These are phyloP conservation scores for Botrytis byssoidea DNA, from an alignment of 2,329 filamentous ascomycete genomes.

Conservation along the genomic window DNA sequence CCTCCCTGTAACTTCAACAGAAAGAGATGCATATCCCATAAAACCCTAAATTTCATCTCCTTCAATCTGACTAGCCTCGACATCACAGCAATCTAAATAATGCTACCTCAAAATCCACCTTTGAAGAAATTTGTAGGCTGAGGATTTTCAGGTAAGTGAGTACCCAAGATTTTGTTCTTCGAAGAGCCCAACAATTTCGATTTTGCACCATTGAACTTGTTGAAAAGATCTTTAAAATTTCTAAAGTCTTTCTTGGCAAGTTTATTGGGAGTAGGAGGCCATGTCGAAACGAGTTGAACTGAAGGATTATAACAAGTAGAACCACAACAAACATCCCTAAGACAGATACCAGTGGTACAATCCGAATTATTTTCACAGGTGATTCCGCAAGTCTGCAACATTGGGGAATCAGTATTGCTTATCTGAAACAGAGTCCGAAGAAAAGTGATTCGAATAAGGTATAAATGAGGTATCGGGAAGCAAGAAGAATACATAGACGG, in stretches of 20 bases:
- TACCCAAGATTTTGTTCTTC: constrained; percentile 1
- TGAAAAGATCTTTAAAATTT: not conserved
- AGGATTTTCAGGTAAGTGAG: not conserved
- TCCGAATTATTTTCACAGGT: not conserved
- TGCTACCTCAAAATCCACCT: not conserved
- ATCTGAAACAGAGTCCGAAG: not conserved
- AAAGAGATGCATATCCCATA: constrained; percentile 1
- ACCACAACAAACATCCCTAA: constrained; percentile 8
- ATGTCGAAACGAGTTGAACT: not conserved
- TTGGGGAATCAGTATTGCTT: not conserved
- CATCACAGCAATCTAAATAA: not conserved
- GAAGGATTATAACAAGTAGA: constrained; percentile 6
- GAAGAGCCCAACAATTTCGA: not conserved
- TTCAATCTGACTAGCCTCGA: too few relatives aligned
- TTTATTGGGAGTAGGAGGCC: not conserved
- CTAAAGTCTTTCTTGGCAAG: constrained; percentile 2
- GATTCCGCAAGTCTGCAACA: not conserved
- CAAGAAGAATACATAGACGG: not conserved
- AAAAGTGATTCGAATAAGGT: not conserved
- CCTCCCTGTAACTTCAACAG: not conserved
- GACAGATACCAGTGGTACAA: constrained; percentile 13
- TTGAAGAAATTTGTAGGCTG: not conserved
- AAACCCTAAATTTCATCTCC: not conserved
- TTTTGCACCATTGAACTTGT: not conserved
- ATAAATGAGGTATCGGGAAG: not conserved